Percentiles rank a stretch among this genome's conserved stretches.
Evolutionary conservation across 1,284 basidiomycete species (phyloP).

Genomic region (Ustilago vetiveriae): DNA sequence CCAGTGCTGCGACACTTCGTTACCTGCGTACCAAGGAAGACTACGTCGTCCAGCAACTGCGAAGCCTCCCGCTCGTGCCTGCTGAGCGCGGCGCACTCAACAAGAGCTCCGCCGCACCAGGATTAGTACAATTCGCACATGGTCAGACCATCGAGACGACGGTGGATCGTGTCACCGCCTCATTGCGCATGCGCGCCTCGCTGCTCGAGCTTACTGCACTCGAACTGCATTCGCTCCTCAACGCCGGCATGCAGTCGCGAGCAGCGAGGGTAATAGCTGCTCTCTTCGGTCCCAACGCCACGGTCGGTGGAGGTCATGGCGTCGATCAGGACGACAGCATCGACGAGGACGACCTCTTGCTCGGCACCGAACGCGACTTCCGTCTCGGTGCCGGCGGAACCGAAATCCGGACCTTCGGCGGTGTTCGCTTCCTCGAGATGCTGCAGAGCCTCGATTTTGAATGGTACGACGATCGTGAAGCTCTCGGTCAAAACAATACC

Average conservation of each 20-base stretch:
- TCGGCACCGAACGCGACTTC: constrained; percentile 41
- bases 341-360: constrained; percentile 44
- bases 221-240: constrained; percentile 86
- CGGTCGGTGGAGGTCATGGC: constrained; percentile 25
- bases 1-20: constrained; percentile 82
- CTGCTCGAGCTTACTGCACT: constrained; percentile 87
- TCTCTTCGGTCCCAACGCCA: constrained; percentile 54
- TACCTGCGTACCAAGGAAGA: constrained; percentile 89
- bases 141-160: constrained; percentile 78
- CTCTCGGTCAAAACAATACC: constrained; percentile 74
- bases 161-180: constrained; percentile 78
- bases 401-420: constrained; percentile 68
- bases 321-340: constrained; percentile 26
- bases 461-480: constrained; percentile 77
- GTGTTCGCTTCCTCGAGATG: constrained; percentile 87
- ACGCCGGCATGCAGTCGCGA: constrained; percentile 71
- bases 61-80: constrained; percentile 72
- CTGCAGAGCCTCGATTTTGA: constrained; percentile 85
- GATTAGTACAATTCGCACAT: constrained; percentile 78
- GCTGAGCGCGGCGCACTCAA: constrained; percentile 32
- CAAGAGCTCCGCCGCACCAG: constrained; percentile 69
- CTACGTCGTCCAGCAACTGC: constrained; percentile 86
- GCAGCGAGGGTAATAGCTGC: constrained; percentile 60
- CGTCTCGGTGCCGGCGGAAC: constrained; percentile 36
- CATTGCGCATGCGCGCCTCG: constrained; percentile 83